Base-by-base conservation (phyloP, 352 stramenopile species). In the Hyaloperonospora arabidopsidis region DNA sequence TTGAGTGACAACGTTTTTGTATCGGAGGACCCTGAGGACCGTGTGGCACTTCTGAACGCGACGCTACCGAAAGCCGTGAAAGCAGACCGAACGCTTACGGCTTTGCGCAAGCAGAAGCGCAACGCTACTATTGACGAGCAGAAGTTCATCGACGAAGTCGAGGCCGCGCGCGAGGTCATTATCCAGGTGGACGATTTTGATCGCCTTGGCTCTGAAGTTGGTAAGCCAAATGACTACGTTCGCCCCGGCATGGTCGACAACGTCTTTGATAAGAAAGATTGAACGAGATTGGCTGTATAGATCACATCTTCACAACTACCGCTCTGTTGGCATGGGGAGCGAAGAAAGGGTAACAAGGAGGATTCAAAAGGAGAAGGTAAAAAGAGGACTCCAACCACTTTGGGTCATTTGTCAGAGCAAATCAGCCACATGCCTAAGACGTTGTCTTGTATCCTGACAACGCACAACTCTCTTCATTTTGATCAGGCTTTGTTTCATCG, bases 151-250 rank as follows among this genome's bases (percentile, higher is more conserved):
- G 88, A 97, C 60, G 87, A 97, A 59, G 95, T 97, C 1, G 95
- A 98, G 69, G 94, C 87, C 48, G 80, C 96, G 29, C 87, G 96
- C 35, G 94, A 98, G 80, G 64, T 91, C 19, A 95, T 98, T 68
- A 97, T 98, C 71, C 96, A 98, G 72, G 96, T 98, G 43, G 79
- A 97, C 74, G 84, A 67, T 41, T 98, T 97, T 62, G 78, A 95
- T 40, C 74, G 86, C 14, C 70, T 97, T 4, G 95, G 91, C 23
- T 69, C 76, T 5, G 84, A 96, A 57, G 80, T 87, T 17, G 65
- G 65, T 52, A 70, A 88, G 64, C 72, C 85, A n/a, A 72, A 74
- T 46, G 84, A 81, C 67, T 97, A 97, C 60, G 74, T 95, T 13
- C 76, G 95, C 56, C 95, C 95, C 0, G 95, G 77, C 45, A 76